Evolutionary conservation across 2,329 filamentous ascomycete genomes (phyloP), one percentile per base, ranked within the genome.

Genomic region (Dactylonectria estremocensis): DNA sequence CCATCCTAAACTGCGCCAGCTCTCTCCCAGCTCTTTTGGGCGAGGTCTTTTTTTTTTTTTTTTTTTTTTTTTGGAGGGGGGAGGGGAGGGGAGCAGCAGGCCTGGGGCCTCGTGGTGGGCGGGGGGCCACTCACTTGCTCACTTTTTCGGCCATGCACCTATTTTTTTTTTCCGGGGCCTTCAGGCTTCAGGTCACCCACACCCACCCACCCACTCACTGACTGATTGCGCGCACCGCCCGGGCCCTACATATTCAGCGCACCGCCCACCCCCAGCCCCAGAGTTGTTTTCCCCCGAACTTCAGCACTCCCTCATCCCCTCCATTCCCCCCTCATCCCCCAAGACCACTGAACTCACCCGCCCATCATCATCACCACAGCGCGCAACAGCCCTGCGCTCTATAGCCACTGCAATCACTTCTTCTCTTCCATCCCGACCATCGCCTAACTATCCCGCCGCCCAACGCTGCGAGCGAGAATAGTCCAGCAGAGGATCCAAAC

Each of bases 191-290:
- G 59, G 69, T 56, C 66, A 66, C 55, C 62, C 60, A 67, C 62
- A 57, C 61, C 40, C 54, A 59, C 61, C 40, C 54, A 59, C 61
- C 55, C 61, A 64, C 54, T 61, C 54, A 56, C 45, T 63, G 58
- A 74, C 75, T 80, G 79, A 80, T 80, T 80, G 78, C 72, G 76
- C 76, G 53, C 72, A 60, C 53, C 69, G 66, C 70, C 70, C 66
- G 66, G 63, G 72, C 76, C 73, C 75, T 80, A 80, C 79, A 79
- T 80, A 80, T 77, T 77, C 70, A 72, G 77, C 73, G 68, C 77
- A 78, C 72, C 79, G 66, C 78, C 79, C 79, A 77, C 79, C 70
- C 75, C 76, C 70, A 67, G 72, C 76, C 77, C 76, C 76, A 70
- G 64, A 73, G 69, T 63, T 76, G 71, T 74, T 75, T 76, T 61